These are phyloP conservation scores for Gomphus bonarii DNA, from an alignment of 1,284 basidiomycete species.

Conservation along the genomic window DNA sequence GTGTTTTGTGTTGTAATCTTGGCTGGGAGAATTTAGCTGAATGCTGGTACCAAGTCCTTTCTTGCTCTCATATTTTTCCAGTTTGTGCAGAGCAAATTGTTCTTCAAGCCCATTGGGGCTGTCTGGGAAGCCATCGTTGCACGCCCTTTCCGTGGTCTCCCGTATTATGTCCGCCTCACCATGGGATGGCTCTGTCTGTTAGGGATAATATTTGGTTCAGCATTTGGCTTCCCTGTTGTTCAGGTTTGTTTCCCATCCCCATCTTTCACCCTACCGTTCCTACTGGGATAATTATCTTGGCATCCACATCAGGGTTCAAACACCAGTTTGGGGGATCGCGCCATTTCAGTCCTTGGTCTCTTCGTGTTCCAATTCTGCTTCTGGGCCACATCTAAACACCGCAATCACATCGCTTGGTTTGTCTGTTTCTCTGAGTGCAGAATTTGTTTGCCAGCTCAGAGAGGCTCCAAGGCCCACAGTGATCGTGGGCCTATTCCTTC, in stretches of 20 bases:
- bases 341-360: constrained; percentile 73
- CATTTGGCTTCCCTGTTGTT: constrained; percentile 64
- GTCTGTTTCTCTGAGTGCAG: neutral
- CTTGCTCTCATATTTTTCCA: constrained; percentile 59
- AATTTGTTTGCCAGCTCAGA: constrained; percentile 11
- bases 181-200: constrained; percentile 69
- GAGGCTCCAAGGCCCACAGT: constrained; percentile 54
- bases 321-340: constrained; percentile 63
- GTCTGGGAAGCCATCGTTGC: constrained; percentile 57
- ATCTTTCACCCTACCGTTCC: neutral
- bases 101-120: constrained; percentile 54
- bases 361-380: constrained; percentile 68
- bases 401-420: constrained; percentile 58
- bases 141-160: constrained; percentile 60
- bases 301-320: constrained; percentile 23
- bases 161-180: constrained; percentile 41
- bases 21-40: neutral
- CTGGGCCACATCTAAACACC: constrained; percentile 50
- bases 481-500: constrained; percentile 74
- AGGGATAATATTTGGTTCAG: constrained; percentile 69
- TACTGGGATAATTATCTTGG: neutral
- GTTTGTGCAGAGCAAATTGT: constrained; percentile 59
- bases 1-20: constrained; percentile 43
- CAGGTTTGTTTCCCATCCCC: constrained; percentile 31
- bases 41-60: constrained; percentile 2